phyloP scores from a whole-genome alignment of 495 filamentous ascomycete genomes.

The Podospora pseudopauciseta region DNA sequence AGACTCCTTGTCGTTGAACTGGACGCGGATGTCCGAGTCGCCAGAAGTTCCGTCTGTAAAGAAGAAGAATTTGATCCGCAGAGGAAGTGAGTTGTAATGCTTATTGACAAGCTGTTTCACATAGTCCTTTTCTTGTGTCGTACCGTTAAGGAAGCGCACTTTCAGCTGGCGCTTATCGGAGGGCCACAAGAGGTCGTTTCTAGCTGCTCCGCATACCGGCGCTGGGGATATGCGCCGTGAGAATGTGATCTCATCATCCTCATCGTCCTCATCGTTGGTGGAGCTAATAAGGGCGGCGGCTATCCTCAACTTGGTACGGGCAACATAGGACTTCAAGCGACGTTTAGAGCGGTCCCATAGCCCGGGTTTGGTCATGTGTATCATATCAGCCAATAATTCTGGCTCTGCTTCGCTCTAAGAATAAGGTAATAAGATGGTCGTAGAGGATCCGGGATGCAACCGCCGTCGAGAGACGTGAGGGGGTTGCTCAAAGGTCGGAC shows the following conservation, averaged over 20 bases:
- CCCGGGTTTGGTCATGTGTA: neutral
- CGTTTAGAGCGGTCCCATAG: neutral
- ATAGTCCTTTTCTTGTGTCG: neutral
- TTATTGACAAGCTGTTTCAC: neutral
- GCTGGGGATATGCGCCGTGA: neutral
- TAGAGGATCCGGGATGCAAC: neutral
- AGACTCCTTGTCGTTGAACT: neutral
- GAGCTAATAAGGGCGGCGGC: neutral
- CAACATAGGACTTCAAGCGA: neutral
- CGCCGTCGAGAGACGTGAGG: neutral
- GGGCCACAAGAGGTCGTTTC: neutral
- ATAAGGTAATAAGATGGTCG: neutral
- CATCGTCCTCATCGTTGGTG: neutral
- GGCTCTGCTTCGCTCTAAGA: neutral
- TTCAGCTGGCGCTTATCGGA: neutral
- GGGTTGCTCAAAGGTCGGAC: neutral
- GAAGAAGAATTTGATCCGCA: neutral
- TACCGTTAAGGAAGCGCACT: neutral
- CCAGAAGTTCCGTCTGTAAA: neutral
- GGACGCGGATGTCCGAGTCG: neutral
- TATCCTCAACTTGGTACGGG: neutral
- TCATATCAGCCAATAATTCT: neutral
- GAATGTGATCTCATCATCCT: neutral
- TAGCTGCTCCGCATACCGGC: neutral
- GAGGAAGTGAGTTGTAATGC: neutral